Evolutionary conservation across 495 filamentous ascomycete species (phyloP).

Genomic region (Bryoglossum gracile): DNA sequence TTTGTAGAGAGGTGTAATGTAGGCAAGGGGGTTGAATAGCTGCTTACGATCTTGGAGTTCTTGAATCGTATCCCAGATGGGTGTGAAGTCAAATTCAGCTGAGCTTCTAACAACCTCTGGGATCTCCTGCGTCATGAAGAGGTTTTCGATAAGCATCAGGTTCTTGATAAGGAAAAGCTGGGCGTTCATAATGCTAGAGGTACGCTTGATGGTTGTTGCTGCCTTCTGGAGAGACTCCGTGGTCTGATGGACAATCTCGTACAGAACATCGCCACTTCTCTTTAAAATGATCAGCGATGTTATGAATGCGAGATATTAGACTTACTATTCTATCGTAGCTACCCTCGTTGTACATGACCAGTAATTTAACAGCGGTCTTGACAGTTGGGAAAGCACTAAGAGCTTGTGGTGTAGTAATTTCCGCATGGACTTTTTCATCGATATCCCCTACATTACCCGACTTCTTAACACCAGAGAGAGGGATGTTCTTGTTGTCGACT

Average conservation of each 20-base stretch:
- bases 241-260: slow-evolving; percentile 33
- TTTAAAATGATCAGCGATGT: slow-evolving; percentile 12
- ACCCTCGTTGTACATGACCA: slow-evolving; percentile 31
- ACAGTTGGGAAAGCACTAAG: slow-evolving; percentile 24
- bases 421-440: slow-evolving; percentile 29
- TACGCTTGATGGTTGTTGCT: slow-evolving; percentile 38
- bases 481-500: slow-evolving; percentile 33
- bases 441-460: slow-evolving; percentile 40
- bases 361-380: slow-evolving; percentile 21
- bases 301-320: background rate
- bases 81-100: slow-evolving; percentile 64
- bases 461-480: slow-evolving; percentile 36
- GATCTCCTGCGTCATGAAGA: slow-evolving; percentile 89
- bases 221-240: slow-evolving; percentile 43
- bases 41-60: slow-evolving; percentile 62
- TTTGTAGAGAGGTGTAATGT: slow-evolving; percentile 50
- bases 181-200: slow-evolving; percentile 52
- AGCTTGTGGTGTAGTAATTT: slow-evolving; percentile 3
- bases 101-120: slow-evolving; percentile 65
- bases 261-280: slow-evolving; percentile 44
- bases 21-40: slow-evolving; percentile 58
- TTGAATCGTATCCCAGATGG: slow-evolving; percentile 69
- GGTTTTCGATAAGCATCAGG: slow-evolving; percentile 81
- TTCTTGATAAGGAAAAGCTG: slow-evolving; percentile 84
- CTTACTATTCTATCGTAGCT: slow-evolving; percentile 37